Base-by-base conservation (phyloP, 768 basidiomycete species). In the Cystofilobasidium macerans region DNA sequence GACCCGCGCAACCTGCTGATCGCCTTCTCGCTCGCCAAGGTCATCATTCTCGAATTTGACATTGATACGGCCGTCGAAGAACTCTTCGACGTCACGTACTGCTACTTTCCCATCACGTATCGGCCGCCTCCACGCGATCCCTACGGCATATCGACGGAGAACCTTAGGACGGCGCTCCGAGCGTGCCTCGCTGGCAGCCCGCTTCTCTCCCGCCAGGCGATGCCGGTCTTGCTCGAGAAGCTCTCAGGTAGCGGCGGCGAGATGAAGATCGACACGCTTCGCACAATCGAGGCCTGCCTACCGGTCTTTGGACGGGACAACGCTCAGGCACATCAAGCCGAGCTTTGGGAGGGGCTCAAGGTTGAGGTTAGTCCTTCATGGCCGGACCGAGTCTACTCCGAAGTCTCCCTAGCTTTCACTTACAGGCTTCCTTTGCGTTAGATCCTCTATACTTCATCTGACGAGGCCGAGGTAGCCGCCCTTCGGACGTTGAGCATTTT, bases 61-160 rank as follows among this genome's bases (percentile, higher is more conserved):
- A 82, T 89, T 38, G 77, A 81, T 22, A 78, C 81, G 42, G 80
- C 83, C 67, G 79, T 90, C 40, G 93, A 98, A 91, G 83, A 86
- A 60, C 79, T 98, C 57, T 98, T 94, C 78, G 89, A 97, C 72
- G 85, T 97, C 73, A 88, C 86, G 0, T 98, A 93, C 75, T 98
- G 95, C 75, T 99, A 99, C 75, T 99, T 97, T 77, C 95, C 95
- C 0, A 98, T 99, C 64, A 89, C 91, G 0, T 99, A 95, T 78
- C 82, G 87, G 65, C 91, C 94, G 12, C 90, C 93, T 22, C 87
- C 90, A 0, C 86, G 91, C 70, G 92, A 98, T 73, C 91, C 90
- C 22, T 92, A 94, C 74, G 87, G 87, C 4, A 93, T 99, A 67
- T 87, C 86, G 3, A 80, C 88, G 0, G 89, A 93, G 36, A 88